phyloP scores from a whole-genome alignment of 257 asterid genomes.

The Cordia subcordata region DNA sequence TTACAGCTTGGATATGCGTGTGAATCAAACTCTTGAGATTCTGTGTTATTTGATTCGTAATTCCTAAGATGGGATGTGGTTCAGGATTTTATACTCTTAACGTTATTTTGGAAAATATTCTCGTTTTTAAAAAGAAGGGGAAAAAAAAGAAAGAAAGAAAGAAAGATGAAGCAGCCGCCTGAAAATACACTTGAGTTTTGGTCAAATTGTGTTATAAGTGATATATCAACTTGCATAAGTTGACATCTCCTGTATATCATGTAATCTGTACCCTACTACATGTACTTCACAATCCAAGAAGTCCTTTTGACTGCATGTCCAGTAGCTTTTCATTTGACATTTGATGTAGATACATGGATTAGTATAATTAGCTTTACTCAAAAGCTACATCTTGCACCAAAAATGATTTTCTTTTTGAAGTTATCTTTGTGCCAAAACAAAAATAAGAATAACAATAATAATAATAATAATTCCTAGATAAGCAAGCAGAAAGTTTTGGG shows the following conservation, averaged over 20 bases:
- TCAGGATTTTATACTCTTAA: too few species aligned
- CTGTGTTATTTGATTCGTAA: too few species aligned
- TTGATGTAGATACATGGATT: conserved; percentile 40
- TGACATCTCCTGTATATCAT: background rate
- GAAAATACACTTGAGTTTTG: background rate
- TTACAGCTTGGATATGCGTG: too few species aligned
- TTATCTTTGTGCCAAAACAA: background rate
- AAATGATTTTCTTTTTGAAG: conserved; percentile 24
- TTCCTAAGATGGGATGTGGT: too few species aligned
- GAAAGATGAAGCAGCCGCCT: too few species aligned
- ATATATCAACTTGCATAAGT: conserved; percentile 7
- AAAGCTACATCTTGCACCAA: conserved; percentile 42
- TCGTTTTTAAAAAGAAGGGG: too few species aligned
- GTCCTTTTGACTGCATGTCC: conserved; percentile 45
- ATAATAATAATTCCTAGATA: conserved; percentile 27
- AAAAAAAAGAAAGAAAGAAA: too few species aligned
- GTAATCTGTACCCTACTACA: background rate
- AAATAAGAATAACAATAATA: too few species aligned
- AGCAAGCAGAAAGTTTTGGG: conserved; percentile 6
- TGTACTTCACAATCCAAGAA: conserved; percentile 27
- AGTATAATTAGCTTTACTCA: conserved; percentile 58
- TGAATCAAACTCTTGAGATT: too few species aligned
- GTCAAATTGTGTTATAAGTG: conserved; percentile 42
- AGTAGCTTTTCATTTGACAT: conserved; percentile 53
- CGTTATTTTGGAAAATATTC: too few species aligned